Base-by-base conservation (phyloP, 768 basidiomycete genomes). In the Trametes meyenii region DNA sequence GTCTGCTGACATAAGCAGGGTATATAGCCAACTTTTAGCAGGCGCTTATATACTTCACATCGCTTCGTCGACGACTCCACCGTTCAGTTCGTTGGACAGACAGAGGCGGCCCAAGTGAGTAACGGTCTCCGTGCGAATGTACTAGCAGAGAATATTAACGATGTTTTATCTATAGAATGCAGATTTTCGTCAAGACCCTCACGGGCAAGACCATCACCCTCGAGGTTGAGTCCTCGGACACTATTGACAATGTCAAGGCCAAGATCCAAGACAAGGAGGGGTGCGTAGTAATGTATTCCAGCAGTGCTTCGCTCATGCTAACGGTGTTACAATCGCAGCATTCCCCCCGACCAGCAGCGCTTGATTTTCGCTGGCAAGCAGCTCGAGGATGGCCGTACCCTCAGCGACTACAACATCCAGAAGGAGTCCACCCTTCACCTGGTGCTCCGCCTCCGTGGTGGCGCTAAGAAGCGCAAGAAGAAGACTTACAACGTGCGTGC, bases 401-500 rank as follows among this genome's bases (percentile, higher is more conserved):
- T 95, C 63, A 89, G 79, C 75, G 93, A 94, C 81, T 96, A 96
- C 79, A 96, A 96, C 83, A 96, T 99, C 74, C 97, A 98, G 81
- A 98, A 98, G 85, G 96, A 98, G 81, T 97, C 95, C 35, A 98
- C 96, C 63, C 90, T 99, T 61, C 96, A 98, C 79, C 78, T 98
- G 67, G 96, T 98, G 67, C 88, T 98, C 70, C 91, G 97, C 72
- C 91, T 99, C 55, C 93, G 96, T 79, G 97, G 97, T 84, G 97
- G 97, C 85, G 94, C 88, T 69, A 98, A 98, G 89, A 98, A 98
- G 88, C 89, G 96, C 77, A 98, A 98, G 89, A 99, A 98, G 86
- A 98, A 98, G 86, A 95, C 94, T 57, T 98, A 98, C 90, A 95
- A 88, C 82, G 92, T 94, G 50, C 51, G 89, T 80, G 2, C 26